phyloP scores from a whole-genome alignment of 148 eudicot genomes.

The Heliamphora exappendiculata region DNA sequence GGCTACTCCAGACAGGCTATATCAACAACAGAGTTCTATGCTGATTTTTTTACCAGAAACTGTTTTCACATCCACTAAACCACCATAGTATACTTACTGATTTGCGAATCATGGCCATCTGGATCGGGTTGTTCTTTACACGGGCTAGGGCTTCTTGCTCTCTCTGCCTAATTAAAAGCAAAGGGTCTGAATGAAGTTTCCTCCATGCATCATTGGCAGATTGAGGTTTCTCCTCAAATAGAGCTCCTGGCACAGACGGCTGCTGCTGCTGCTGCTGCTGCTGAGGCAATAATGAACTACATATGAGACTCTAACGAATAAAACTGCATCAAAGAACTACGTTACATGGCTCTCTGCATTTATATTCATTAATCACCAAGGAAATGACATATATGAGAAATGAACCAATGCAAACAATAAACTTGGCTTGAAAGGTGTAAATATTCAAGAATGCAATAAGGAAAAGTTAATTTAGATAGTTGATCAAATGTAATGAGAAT shows the following conservation, averaged over 20 bases:
- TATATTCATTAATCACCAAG: neutral
- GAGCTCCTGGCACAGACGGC: conserved; percentile 64
- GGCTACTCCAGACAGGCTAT: no score
- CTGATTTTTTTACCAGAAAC: no score
- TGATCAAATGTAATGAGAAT: neutral
- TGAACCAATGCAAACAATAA: neutral
- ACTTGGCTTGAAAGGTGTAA: neutral
- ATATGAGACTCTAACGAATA: neutral
- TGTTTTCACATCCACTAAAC: neutral
- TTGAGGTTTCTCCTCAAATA: conserved; percentile 93
- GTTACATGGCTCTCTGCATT: neutral
- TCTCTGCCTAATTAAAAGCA: conserved; percentile 83
- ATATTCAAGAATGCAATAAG: neutral
- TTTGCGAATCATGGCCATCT: conserved; percentile 95
- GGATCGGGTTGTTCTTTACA: conserved; percentile 84
- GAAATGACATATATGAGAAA: neutral
- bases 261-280: conserved; percentile 42
- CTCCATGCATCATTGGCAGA: conserved; percentile 99
- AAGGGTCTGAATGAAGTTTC: conserved; percentile 93
- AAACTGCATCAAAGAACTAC: neutral
- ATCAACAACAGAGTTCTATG: no score
- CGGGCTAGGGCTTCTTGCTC: conserved; percentile 94
- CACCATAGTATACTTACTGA: conserved; percentile 41
- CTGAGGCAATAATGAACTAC: conserved; percentile 9
- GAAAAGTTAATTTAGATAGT: neutral